These are phyloP conservation scores for Malus sylvestris DNA, from an alignment of 306 rosid species.

Conservation along the genomic window DNA sequence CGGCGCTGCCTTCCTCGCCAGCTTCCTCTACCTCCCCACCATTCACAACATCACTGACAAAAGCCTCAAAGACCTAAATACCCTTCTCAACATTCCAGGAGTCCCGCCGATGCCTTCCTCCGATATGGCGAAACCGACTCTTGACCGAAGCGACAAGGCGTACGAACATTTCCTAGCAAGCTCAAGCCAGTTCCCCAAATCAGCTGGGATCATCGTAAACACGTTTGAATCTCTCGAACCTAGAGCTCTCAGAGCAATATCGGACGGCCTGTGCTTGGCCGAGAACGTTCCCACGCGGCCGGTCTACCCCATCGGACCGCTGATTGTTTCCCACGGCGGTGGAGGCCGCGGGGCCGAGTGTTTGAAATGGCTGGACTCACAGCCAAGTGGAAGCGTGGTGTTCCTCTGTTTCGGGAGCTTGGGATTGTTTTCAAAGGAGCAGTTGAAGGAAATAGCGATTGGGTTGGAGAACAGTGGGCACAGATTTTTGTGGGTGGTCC, in stretches of 20 bases:
- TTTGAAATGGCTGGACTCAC: slow-evolving; percentile 45
- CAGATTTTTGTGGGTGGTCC: slow-evolving; percentile 57
- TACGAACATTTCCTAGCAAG: slow-evolving; percentile 3
- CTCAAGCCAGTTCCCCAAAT: not conserved
- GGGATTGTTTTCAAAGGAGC: slow-evolving; percentile 32
- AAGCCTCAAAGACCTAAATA: slow-evolving; percentile 10
- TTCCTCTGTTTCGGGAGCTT: slow-evolving; percentile 57
- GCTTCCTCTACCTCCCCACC: slow-evolving; percentile 9
- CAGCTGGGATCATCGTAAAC: slow-evolving; percentile 32
- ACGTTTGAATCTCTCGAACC: slow-evolving; percentile 34
- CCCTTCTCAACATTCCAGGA: slow-evolving; percentile 19
- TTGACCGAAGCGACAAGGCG: slow-evolving; percentile 19
- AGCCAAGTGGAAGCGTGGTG: slow-evolving; percentile 48
- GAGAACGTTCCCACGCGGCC: slow-evolving; percentile 13
- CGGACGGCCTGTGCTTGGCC: slow-evolving; percentile 24
- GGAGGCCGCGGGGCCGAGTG: slow-evolving; percentile 17
- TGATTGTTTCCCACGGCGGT: slow-evolving; percentile 1
- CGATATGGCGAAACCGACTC: slow-evolving; percentile 19
- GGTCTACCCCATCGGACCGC: slow-evolving; percentile 35
- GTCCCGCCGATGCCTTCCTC: not conserved
- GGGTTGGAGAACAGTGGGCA: slow-evolving; percentile 54
- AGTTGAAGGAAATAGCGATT: slow-evolving; percentile 38
- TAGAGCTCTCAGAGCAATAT: slow-evolving; percentile 12
- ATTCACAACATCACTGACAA: slow-evolving; percentile 7
- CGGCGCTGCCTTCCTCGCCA: slow-evolving; percentile 7